Evolutionary conservation across 768 basidiomycete genomes (phyloP).

Genomic region (Vararia minispora): DNA sequence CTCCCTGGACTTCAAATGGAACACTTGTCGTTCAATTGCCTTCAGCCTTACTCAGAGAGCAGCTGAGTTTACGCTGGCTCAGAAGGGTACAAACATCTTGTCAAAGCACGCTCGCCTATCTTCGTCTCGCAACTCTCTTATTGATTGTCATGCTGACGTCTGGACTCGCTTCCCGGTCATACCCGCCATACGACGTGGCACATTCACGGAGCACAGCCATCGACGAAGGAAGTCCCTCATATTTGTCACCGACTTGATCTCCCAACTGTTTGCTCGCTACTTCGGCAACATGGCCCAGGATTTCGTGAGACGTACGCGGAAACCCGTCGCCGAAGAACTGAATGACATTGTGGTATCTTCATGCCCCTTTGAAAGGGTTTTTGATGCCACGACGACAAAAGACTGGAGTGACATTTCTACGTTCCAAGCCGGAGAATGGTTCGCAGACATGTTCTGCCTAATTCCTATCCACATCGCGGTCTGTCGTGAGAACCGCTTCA

Average conservation of each 20-base stretch:
- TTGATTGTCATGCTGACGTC: conserved; percentile 44
- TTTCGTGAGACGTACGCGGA: conserved; percentile 40
- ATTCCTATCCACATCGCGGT: conserved; percentile 57
- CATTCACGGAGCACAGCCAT: conserved; percentile 24
- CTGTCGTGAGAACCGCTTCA: conserved; percentile 46
- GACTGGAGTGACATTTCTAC: conserved; percentile 21
- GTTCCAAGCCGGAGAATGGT: conserved; percentile 47
- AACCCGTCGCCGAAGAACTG: conserved; percentile 38
- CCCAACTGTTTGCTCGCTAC: conserved; percentile 27
- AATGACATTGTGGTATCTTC: conserved; percentile 26
- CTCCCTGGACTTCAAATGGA: conserved; percentile 23
- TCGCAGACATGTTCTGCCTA: conserved; percentile 47
- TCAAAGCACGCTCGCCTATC: conserved; percentile 9
- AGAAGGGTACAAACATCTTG: conserved; percentile 23
- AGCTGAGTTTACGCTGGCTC: conserved; percentile 46
- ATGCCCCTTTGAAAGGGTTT: conserved; percentile 20
- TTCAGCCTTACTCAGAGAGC: conserved; percentile 43
- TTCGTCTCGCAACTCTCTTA: conserved; percentile 35
- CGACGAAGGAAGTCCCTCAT: conserved; percentile 26
- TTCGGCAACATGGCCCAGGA: conserved; percentile 32
- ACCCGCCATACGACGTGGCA: conserved; percentile 37
- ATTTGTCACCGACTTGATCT: conserved; percentile 32
- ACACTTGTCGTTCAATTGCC: conserved; percentile 28
- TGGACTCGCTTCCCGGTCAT: conserved; percentile 54
- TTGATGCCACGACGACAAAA: conserved; percentile 1